These are phyloP conservation scores for Candida incommunis DNA, from an alignment of 805 yeast species.

Conservation along the genomic window DNA sequence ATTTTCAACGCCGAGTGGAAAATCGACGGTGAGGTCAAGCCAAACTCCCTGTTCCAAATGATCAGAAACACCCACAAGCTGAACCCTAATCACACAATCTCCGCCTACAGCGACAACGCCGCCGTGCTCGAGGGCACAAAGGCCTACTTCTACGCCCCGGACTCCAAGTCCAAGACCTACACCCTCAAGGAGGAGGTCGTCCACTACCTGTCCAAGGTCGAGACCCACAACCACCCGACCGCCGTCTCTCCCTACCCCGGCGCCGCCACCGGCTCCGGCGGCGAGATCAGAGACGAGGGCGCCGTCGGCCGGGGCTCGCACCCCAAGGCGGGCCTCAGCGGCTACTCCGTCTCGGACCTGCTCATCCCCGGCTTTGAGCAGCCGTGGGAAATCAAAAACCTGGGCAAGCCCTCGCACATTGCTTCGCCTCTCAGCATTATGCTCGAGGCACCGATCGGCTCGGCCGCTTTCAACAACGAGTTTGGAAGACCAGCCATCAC, in stretches of 20 bases:
- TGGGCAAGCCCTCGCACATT: constrained; percentile 87
- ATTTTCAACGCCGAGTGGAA: constrained; percentile 98
- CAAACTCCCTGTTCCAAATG: constrained; percentile 76
- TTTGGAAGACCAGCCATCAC: constrained; percentile 96
- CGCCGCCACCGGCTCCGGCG: constrained; percentile 99
- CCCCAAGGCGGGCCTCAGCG: constrained; percentile 91
- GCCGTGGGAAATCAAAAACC: constrained; percentile 83
- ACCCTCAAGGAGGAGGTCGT: constrained; percentile 58
- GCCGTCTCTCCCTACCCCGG: constrained; percentile 99
- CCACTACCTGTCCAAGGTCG: constrained; percentile 87
- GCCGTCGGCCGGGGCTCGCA: constrained; percentile 98
- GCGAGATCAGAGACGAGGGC: constrained; percentile 99
- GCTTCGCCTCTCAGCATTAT: constrained; percentile 88
- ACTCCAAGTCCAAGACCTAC: constrained; percentile 60
- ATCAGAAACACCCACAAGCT: constrained; percentile 82
- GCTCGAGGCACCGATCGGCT: constrained; percentile 95
- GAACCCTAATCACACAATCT: constrained; percentile 68
- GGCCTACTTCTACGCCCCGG: constrained; percentile 70
- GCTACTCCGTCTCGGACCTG: constrained; percentile 84
- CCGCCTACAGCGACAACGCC: constrained; percentile 96
- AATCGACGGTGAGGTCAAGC: constrained; percentile 68
- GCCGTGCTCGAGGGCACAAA: constrained; percentile 83
- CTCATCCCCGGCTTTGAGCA: constrained; percentile 71
- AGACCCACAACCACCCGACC: constrained; percentile 98
- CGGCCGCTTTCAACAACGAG: constrained; percentile 97